Base-by-base conservation (phyloP, 2,329 filamentous ascomycete genomes). In the Teratosphaeriaceae sp. region DNA sequence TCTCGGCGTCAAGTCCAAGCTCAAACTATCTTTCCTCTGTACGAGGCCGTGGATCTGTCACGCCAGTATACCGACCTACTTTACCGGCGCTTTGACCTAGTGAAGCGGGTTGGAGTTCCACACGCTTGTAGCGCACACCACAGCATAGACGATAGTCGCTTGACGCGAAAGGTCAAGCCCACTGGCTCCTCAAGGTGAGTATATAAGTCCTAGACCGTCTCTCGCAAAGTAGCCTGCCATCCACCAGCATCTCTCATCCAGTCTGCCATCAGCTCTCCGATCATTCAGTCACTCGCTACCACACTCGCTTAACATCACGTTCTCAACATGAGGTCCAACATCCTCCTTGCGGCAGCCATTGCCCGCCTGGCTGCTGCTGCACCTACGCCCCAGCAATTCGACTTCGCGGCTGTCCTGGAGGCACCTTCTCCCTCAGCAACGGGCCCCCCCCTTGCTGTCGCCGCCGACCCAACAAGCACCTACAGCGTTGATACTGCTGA, bases 361-460 rank as follows among this genome's bases (percentile, higher is more conserved):
- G 50, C 47, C 31, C 44, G 23, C 22, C 16, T 46, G 38, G 50
- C 45, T 27, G 47, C 43, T 26, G 49, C 48, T n/a, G n/a, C 42
- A 16, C 26, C 27, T 12, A 21, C 35, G 29, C 51, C 50, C 13
- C 53, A 56, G 37, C 41, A 52, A 36, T 49, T 54, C 30, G 50
- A 56, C 40, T 44, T 48, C 21, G 45, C 40, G 27, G 42, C 41
- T 11, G 44, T 56, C 8, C 19, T 38, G n/a, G 38, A 45, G 16
- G 45, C 47, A 19, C 52, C 50, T 22, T 41, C 45, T 26, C 44
- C 47, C 24, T 42, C 46, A n/a, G 43, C 38, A 13, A 51, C 50
- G 27, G 52, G 47, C 15, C 52, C 52, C 26, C 42, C 47, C 20
- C 33, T 34, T 34, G 31, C 37, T 15, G 43, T 34, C 12, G 46